A percentile compares a stretch with the other conserved stretches of the same genome.
Evolutionary conservation across 345 rosid species (phyloP).

Genomic region (Aegle marmelos): DNA sequence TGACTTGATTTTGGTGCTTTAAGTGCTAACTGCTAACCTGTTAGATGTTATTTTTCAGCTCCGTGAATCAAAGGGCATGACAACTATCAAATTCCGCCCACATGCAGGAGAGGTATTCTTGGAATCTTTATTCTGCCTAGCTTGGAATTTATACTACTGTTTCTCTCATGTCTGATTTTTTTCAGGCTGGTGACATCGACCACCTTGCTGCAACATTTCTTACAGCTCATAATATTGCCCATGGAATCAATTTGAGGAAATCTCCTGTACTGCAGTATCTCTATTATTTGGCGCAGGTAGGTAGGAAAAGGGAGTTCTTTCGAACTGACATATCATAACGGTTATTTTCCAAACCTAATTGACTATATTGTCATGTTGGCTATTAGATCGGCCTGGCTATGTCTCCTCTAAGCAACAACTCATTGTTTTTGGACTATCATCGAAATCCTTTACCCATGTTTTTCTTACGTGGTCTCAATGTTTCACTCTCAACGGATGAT

Average conservation of each 20-base stretch:
- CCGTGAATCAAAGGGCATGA: slow-evolving; percentile 98
- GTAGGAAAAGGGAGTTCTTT: not conserved
- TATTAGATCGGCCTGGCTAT: slow-evolving; percentile 93
- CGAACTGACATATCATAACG: not conserved
- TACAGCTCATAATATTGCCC: slow-evolving; percentile 90
- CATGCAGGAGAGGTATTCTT: slow-evolving; percentile 91
- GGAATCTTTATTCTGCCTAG: not conserved
- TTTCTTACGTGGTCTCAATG: slow-evolving; percentile 93
- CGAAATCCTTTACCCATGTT: slow-evolving; percentile 88
- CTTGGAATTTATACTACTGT: not conserved
- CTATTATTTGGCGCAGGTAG: slow-evolving; percentile 93
- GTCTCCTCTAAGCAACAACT: slow-evolving; percentile 99
- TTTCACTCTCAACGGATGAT: slow-evolving; percentile 96
- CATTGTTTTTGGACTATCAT: slow-evolving; percentile 93
- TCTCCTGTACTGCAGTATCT: slow-evolving; percentile 99
- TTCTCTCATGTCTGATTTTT: slow-evolving; percentile 21
- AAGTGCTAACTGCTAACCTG: slow-evolving; percentile 21
- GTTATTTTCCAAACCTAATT: slow-evolving; percentile 17
- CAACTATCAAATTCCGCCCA: slow-evolving; percentile 90
- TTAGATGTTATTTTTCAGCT: slow-evolving; percentile 51
- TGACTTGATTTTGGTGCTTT: not conserved
- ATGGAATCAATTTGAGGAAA: slow-evolving; percentile 93
- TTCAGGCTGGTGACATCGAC: slow-evolving; percentile 98
- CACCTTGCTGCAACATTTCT: slow-evolving; percentile 99
- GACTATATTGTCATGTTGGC: slow-evolving; percentile 13